phyloP scores from a whole-genome alignment of 73 alveolate genomes.

The Paraurostyla sp. region DNA sequence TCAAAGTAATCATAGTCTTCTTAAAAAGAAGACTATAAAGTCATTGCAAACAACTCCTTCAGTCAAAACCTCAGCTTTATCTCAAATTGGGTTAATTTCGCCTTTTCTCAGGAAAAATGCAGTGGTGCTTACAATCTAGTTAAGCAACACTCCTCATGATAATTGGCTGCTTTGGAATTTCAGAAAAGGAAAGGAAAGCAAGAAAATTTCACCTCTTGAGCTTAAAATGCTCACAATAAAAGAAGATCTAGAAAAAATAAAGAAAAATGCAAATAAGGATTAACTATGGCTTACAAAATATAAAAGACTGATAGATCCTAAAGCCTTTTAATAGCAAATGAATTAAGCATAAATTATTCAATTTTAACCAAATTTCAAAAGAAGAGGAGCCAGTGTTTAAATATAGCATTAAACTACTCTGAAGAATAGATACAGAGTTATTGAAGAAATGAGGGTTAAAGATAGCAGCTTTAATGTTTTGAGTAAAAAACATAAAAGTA shows the following conservation, averaged over 20 bases:
- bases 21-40: not conserved
- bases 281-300: not conserved
- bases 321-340: not conserved
- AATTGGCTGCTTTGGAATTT: constrained; percentile 28
- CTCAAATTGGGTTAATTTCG: too few species aligned
- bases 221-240: not conserved
- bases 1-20: not conserved
- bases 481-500: not conserved
- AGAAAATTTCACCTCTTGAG: not conserved
- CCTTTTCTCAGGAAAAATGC: too few species aligned
- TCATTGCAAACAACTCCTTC: too few species aligned
- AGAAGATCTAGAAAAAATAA: constrained; percentile 5
- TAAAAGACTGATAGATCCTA: not conserved
- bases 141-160: constrained; percentile 20
- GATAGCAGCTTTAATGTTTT: not conserved
- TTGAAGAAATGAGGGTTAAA: not conserved
- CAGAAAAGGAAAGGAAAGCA: constrained; percentile 7
- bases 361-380: not conserved
- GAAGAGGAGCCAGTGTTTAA: constrained; percentile 6
- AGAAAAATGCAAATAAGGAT: not conserved
- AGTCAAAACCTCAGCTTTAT: too few species aligned
- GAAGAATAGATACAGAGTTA: not conserved
- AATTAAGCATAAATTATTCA: not conserved
- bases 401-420: not conserved
- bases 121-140: not conserved